phyloP scores from a whole-genome alignment of 2,329 filamentous ascomycete species.

The Cladosporium cucumerinum region DNA sequence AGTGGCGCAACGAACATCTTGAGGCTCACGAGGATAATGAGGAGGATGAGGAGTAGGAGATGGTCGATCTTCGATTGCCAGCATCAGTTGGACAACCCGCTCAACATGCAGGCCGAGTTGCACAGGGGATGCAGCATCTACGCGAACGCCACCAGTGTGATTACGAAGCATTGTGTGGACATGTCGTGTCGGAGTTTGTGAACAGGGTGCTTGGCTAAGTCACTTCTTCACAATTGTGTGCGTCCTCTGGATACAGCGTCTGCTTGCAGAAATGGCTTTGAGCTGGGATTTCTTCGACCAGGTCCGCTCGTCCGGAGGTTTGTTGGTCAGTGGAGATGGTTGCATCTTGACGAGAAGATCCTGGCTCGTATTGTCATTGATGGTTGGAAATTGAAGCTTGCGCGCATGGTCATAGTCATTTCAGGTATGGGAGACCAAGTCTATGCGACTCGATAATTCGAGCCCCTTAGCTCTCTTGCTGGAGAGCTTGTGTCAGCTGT shows the following conservation, averaged over 20 bases:
- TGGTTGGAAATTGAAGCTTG: background rate
- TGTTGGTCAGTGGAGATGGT: background rate
- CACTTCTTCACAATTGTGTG: slow-evolving; percentile 43
- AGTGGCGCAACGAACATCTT: slow-evolving; percentile 23
- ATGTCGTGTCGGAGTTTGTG: slow-evolving; percentile 34
- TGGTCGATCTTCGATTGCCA: slow-evolving; percentile 19
- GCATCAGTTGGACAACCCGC: background rate
- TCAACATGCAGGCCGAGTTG: background rate
- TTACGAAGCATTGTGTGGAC: slow-evolving; percentile 24
- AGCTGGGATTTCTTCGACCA: background rate
- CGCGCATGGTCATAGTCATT: background rate
- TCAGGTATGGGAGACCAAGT: background rate
- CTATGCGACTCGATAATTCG: background rate
- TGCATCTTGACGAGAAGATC: background rate
- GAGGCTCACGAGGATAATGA: slow-evolving; percentile 15
- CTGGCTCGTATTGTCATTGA: background rate
- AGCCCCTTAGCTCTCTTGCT: background rate
- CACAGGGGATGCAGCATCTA: slow-evolving; percentile 29
- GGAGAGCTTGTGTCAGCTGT: background rate
- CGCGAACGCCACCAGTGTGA: slow-evolving; percentile 42
- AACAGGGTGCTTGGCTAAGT: slow-evolving; percentile 43
- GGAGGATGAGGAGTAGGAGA: too few relatives aligned
- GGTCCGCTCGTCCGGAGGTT: background rate
- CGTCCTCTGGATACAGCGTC: slow-evolving; percentile 35
- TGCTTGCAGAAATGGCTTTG: slow-evolving; percentile 43